A percentile compares a stretch with the other conserved stretches of the same genome.
phyloP scores from a whole-genome alignment of 257 asterid species.

The Solanum corneliomulleri region DNA sequence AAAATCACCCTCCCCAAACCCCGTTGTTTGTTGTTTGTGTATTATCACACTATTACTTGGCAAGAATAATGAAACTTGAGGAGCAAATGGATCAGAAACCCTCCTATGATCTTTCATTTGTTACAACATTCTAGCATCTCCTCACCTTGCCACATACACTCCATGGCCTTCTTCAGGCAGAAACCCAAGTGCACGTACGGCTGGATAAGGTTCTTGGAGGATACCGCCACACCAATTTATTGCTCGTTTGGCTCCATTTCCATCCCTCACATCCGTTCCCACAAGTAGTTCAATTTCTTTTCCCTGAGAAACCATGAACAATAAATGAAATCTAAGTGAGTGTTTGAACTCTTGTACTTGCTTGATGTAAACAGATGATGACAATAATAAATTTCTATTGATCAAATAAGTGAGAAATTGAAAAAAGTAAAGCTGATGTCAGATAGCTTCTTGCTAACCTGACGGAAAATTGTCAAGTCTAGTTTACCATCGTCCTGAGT shows the following conservation, averaged over 20 bases:
- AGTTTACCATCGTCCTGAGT: constrained; percentile 41
- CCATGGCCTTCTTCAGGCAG: constrained; percentile 97
- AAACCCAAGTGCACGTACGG: constrained; percentile 97
- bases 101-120: neutral
- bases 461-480: constrained; percentile 78
- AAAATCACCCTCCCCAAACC: neutral
- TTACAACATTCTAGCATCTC: neutral
- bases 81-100: neutral
- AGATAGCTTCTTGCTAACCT: constrained; percentile 29
- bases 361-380: neutral
- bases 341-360: neutral
- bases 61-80: neutral
- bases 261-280: constrained; percentile 96
- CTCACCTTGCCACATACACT: constrained; percentile 89
- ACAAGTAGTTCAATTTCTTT: constrained; percentile 71
- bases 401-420: neutral
- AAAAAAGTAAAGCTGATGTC: neutral
- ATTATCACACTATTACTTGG: neutral
- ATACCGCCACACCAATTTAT: constrained; percentile 95
- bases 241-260: constrained; percentile 80
- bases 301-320: constrained; percentile 45
- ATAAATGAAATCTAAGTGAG: neutral
- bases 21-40: neutral
- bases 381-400: neutral
- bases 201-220: constrained; percentile 89